Evolutionary conservation across 257 asterid species (phyloP).

Genomic region (Jasminum sambac): DNA sequence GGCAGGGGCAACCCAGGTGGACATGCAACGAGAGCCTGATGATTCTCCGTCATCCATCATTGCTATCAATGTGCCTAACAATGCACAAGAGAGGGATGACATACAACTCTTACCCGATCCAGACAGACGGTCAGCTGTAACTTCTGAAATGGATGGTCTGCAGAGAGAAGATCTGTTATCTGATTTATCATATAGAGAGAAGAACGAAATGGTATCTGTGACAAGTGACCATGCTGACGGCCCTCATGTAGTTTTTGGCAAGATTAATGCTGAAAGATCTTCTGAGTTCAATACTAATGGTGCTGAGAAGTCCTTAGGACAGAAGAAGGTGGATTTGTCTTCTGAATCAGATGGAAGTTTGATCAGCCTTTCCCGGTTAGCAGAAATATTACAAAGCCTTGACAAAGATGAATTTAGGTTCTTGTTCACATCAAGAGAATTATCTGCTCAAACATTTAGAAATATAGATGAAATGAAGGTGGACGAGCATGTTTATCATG

Average conservation of each 20-base stretch:
- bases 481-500: slow-evolving; percentile 31
- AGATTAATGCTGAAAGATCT: slow-evolving; percentile 35
- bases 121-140: slow-evolving; percentile 26
- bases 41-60: slow-evolving; percentile 33
- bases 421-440: slow-evolving; percentile 56
- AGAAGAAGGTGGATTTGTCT: slow-evolving; percentile 55
- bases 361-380: slow-evolving; percentile 73
- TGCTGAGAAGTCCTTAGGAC: slow-evolving; percentile 35
- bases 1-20: slow-evolving; percentile 35
- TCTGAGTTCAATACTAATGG: slow-evolving; percentile 29
- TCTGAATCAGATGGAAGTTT: slow-evolving; percentile 53
- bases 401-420: slow-evolving; percentile 62
- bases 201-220: slow-evolving; percentile 25
- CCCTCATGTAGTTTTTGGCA: slow-evolving; percentile 32
- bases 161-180: slow-evolving; percentile 33
- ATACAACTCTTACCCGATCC: slow-evolving; percentile 35
- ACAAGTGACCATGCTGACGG: slow-evolving; percentile 36
- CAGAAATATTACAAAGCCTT: slow-evolving; percentile 60
- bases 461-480: slow-evolving; percentile 27
- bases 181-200: slow-evolving; percentile 39
- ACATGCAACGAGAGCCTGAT: slow-evolving; percentile 31
- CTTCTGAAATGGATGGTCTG: slow-evolving; percentile 34
- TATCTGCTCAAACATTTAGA: slow-evolving; percentile 28
- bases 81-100: slow-evolving; percentile 31
- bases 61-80: slow-evolving; percentile 34